Conservation (phyloP, 1,284 basidiomycete species). For the Ustilago bromivora region DNA sequence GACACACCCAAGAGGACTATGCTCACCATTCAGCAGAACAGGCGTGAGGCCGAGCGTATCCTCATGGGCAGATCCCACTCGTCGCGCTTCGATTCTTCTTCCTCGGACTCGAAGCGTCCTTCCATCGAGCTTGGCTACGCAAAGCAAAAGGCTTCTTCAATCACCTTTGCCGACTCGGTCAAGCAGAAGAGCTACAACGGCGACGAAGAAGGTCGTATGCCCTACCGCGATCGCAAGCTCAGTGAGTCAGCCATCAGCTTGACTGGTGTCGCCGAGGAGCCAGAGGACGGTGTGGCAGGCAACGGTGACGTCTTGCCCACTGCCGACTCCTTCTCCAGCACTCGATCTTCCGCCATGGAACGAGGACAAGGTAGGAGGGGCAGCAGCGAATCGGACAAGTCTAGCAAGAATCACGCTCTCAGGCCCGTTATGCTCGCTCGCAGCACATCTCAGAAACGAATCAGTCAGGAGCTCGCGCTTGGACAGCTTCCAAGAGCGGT, state of each 20-base stretch:
- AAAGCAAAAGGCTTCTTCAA: constrained; percentile 34
- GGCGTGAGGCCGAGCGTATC: constrained; percentile 52
- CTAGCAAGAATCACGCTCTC: constrained; percentile 18
- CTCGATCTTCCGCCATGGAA: constrained; percentile 16
- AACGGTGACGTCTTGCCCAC: constrained; percentile 17
- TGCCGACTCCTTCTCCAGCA: constrained; percentile 23
- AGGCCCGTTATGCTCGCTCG: constrained; percentile 41
- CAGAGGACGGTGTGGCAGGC: constrained; percentile 34
- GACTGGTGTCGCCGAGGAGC: constrained; percentile 59
- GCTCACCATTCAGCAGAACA: constrained; percentile 41
- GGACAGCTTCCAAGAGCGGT: constrained; percentile 48
- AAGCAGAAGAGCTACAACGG: constrained; percentile 39
- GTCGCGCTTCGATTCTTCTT: constrained; percentile 10
- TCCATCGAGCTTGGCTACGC: constrained; percentile 28
- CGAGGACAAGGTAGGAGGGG: constrained; percentile 29
- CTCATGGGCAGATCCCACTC: constrained; percentile 34
- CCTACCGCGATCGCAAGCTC: constrained; percentile 60
- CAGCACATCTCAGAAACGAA: constrained; percentile 55
- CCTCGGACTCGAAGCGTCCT: constrained; percentile 26
- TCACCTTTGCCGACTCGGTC: constrained; percentile 58
- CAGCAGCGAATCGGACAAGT: constrained; percentile 53
- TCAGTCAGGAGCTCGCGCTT: constrained; percentile 58
- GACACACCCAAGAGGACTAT: constrained; percentile 35
- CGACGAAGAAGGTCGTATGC: constrained; percentile 54
- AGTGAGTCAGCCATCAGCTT: constrained; percentile 64